Percentiles rank a stretch among this genome's conserved stretches.
Evolutionary conservation across 768 basidiomycete genomes (phyloP).

Genomic region (Suillus fuscotomentosus): DNA sequence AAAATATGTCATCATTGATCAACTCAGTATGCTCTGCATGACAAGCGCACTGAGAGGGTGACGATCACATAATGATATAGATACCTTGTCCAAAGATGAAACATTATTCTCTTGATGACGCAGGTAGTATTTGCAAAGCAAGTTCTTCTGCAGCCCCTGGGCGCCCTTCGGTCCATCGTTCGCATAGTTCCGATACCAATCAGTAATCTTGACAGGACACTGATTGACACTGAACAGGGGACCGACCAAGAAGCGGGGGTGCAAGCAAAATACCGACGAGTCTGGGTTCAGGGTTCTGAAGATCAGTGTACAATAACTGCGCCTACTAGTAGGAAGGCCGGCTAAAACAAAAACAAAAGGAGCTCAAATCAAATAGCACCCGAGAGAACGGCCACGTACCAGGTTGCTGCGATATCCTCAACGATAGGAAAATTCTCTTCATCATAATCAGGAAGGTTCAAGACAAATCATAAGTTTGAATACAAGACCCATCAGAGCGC

Average conservation of each 20-base stretch:
- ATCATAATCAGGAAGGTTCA: background rate
- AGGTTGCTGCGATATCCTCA: background rate
- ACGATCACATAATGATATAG: background rate
- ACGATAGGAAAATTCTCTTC: background rate
- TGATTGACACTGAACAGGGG: background rate
- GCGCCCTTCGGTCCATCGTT: background rate
- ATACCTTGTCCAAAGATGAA: background rate
- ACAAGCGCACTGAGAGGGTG: background rate
- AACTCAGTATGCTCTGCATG: background rate
- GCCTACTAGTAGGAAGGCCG: background rate
- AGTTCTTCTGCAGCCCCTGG: background rate
- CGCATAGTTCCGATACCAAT: background rate
- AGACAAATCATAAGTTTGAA: background rate
- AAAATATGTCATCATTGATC: background rate
- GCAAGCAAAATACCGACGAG: background rate
- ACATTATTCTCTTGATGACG: background rate
- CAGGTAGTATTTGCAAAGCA: background rate
- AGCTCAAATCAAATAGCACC: background rate
- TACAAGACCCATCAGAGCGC: background rate
- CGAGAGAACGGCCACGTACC: background rate
- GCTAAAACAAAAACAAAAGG: background rate
- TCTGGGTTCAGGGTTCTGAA: background rate
- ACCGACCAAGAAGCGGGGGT: background rate
- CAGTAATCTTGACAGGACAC: background rate
- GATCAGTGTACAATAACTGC: background rate